Evolutionary conservation across 805 yeast species (phyloP).

Genomic region (Cyberlindnera galapagoensis): DNA sequence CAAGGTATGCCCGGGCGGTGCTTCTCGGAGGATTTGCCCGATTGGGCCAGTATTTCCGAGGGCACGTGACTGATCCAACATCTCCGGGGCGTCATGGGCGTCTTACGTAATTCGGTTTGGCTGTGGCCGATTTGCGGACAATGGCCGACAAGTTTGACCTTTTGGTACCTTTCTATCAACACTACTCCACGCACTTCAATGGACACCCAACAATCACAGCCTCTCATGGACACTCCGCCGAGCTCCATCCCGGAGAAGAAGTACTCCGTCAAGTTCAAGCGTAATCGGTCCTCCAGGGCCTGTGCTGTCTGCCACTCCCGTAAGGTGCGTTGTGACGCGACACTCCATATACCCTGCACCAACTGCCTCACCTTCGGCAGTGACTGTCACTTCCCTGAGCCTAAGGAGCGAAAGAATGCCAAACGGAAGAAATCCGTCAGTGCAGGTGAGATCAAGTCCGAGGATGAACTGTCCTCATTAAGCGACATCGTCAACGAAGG

Average conservation of each 20-base stretch:
- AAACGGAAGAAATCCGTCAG: conserved; percentile 17
- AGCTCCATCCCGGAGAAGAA: conserved; percentile 11
- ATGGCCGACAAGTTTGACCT: too few species aligned
- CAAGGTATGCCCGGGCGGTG: too few species aligned
- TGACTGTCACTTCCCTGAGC: conserved; percentile 63
- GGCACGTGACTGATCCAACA: too few species aligned
- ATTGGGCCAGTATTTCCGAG: too few species aligned
- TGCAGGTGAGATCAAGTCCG: not conserved
- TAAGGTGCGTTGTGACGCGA: conserved; percentile 77
- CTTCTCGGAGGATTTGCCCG: too few species aligned
- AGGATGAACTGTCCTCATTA: too few species aligned
- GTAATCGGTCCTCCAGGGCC: conserved; percentile 56
- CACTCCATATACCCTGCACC: conserved; percentile 50
- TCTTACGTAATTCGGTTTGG: too few species aligned
- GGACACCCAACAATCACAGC: too few species aligned
- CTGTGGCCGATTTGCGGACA: too few species aligned
- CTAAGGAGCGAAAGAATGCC: conserved; percentile 36
- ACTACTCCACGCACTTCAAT: too few species aligned
- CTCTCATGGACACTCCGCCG: not conserved
- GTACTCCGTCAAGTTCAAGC: conserved; percentile 39
- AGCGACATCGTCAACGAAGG: not conserved
- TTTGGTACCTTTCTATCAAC: too few species aligned
- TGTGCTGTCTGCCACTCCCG: conserved; percentile 74
- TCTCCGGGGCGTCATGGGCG: too few species aligned
- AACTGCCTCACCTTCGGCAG: conserved; percentile 69